phyloP scores from a whole-genome alignment of 352 stramenopile species.

The Blastocystis sp. region DNA sequence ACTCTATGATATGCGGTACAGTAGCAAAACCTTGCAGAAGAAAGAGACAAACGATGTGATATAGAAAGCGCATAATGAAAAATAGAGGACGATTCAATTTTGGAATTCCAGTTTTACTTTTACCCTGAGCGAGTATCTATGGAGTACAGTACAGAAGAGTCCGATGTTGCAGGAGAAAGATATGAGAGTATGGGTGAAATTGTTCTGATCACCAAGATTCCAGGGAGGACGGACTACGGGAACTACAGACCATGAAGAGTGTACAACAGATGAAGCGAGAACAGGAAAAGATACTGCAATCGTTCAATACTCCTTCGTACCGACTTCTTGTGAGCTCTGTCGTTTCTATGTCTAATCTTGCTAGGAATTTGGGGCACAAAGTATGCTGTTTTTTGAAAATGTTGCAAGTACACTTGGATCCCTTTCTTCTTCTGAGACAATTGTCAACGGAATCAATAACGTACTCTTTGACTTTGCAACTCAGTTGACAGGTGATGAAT shows the following conservation, averaged over 20 bases:
- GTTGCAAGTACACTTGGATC: not conserved
- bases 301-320: conserved; percentile 35
- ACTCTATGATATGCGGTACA: not conserved
- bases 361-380: conserved; percentile 35
- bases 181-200: too few species aligned
- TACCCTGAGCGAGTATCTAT: not conserved
- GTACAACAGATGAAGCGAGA: conserved; percentile 2
- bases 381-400: conserved; percentile 37
- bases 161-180: too few species aligned
- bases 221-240: not conserved
- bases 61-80: not conserved
- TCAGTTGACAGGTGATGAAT: not conserved
- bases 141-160: not conserved
- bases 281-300: conserved; percentile 13
- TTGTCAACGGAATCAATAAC: not conserved
- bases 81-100: not conserved
- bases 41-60: not conserved
- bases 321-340: not conserved
- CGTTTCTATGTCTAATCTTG: not conserved
- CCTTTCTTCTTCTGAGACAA: not conserved
- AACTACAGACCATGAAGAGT: conserved; percentile 18
- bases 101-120: not conserved
- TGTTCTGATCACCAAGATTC: not conserved
- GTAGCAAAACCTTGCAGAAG: too few species aligned
- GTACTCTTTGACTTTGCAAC: not conserved